Evolutionary conservation across 2,329 filamentous ascomycete genomes (phyloP), one percentile per base, ranked within the genome.

Genomic region (Trichoderma breve): DNA sequence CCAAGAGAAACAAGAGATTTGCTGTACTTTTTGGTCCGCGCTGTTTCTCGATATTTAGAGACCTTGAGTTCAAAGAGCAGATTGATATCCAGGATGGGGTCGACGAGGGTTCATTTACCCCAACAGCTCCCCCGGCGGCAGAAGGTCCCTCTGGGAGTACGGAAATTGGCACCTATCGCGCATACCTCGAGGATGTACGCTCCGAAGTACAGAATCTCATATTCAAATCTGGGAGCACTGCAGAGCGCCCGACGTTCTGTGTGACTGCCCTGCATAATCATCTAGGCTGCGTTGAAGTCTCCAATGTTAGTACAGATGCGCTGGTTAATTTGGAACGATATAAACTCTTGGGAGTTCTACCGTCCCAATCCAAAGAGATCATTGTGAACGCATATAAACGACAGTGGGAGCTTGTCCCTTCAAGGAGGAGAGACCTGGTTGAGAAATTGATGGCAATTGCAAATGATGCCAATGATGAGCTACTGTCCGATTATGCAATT

Each of bases 1-100:
- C 87, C 2, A 86, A 86, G 68, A 80, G 87, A 1, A 90, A 90
- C 74, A 89, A 89, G 76, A 83, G 85, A 15, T 89, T 89, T 70
- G 80, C 80, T 30, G 84, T 88, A 2, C 81, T 87, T 7, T 89
- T 89, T 71, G 86, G 87, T 0, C 81, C 82, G 5, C 83, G 85
- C 4, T 86, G 86, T 65, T 84, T 85, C 60, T 76, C 79, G 26
- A 81, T 89, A 14, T 86, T 89, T 74, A 79, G 79, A 15, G 82
- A 82, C 14, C 79, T 90, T 5, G 86, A 85, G 12, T 89, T 88
- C 60, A 74, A 78, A 3, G 85, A 87, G 75, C 77, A 80, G 3
- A 69, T 78, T 2, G 75, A 83, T 6, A 78, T 82, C 1, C 79
- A 79, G 9, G 81, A 83, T 18, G 83, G 79, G 2, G 81, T 86